Conservation (phyloP, 169 alveolate genomes). For the Plasmodium gallinaceum region DNA sequence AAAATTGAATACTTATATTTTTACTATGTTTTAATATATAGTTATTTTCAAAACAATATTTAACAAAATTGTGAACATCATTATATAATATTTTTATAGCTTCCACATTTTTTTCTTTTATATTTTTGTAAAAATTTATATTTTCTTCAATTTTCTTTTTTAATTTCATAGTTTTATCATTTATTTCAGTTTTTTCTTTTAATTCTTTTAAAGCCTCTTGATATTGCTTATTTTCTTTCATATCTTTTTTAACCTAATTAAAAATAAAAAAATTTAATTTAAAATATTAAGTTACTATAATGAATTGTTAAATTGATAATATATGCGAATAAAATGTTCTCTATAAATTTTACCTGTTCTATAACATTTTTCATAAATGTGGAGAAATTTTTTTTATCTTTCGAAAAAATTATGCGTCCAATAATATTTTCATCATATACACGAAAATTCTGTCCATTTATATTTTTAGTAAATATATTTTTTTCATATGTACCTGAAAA, state of each 20-base stretch:
- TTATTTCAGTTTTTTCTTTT: slow-evolving; percentile 77
- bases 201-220: slow-evolving; percentile 86
- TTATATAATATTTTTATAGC: slow-evolving; percentile 58
- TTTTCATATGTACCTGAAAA: slow-evolving; percentile 32
- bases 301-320: not conserved
- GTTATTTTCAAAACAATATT: slow-evolving; percentile 38
- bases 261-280: not conserved
- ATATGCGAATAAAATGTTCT: not conserved
- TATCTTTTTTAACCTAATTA: slow-evolving; percentile 81
- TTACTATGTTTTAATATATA: slow-evolving; percentile 22
- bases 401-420: not conserved
- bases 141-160: slow-evolving; percentile 78
- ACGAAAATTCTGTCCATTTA: not conserved
- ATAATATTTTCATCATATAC: not conserved
- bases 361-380: slow-evolving; percentile 85
- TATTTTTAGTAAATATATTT: slow-evolving; percentile 6
- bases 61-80: slow-evolving; percentile 38
- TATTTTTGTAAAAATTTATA: slow-evolving; percentile 59
- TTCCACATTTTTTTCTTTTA: slow-evolving; percentile 71
- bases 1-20: slow-evolving; percentile 35
- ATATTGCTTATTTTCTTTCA: slow-evolving; percentile 84
- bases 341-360: slow-evolving; percentile 71
- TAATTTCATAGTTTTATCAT: slow-evolving; percentile 77
- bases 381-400: slow-evolving; percentile 61
- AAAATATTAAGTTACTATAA: not conserved